These are phyloP conservation scores for Euphrasia confusa DNA, from an alignment of 257 asterid species.

Conservation along the genomic window DNA sequence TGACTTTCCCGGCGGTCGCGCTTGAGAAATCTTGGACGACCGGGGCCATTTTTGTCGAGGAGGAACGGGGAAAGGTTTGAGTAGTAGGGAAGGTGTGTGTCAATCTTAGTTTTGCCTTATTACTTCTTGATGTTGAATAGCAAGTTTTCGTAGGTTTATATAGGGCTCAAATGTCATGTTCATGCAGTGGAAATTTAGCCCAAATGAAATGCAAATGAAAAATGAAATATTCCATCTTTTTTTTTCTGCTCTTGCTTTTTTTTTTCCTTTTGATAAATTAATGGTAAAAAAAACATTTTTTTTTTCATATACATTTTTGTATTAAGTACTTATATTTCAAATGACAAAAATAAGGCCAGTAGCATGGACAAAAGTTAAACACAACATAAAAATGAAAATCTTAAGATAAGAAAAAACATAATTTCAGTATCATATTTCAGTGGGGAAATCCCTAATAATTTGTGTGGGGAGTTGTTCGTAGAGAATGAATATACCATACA, in stretches of 20 bases:
- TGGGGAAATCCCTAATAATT: too few species aligned
- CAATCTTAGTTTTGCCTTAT: slow-evolving; percentile 26
- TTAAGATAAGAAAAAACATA: too few species aligned
- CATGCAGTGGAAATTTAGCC: slow-evolving; percentile 31
- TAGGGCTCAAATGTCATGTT: slow-evolving; percentile 30
- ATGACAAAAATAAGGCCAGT: too few species aligned
- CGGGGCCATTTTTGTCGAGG: slow-evolving; percentile 37
- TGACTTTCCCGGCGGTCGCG: slow-evolving; percentile 21
- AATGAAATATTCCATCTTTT: slow-evolving; percentile 15
- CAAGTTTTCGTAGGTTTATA: slow-evolving; percentile 21
- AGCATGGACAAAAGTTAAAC: too few species aligned
- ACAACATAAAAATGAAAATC: too few species aligned
- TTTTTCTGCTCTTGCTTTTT: neutral
- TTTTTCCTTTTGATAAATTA: neutral
- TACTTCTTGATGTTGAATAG: slow-evolving; percentile 29
- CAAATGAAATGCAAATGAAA: slow-evolving; percentile 34
- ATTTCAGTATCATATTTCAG: too few species aligned
- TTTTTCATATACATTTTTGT: too few species aligned
- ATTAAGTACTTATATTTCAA: too few species aligned
- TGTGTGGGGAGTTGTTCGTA: too few species aligned
- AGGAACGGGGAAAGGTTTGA: slow-evolving; percentile 19
- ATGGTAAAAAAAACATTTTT: too few species aligned
- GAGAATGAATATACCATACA: too few species aligned
- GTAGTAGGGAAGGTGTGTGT: slow-evolving; percentile 1
- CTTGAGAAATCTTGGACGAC: slow-evolving; percentile 21